phyloP scores from a whole-genome alignment of 345 rosid genomes.

The Eucalyptus pauciflora region DNA sequence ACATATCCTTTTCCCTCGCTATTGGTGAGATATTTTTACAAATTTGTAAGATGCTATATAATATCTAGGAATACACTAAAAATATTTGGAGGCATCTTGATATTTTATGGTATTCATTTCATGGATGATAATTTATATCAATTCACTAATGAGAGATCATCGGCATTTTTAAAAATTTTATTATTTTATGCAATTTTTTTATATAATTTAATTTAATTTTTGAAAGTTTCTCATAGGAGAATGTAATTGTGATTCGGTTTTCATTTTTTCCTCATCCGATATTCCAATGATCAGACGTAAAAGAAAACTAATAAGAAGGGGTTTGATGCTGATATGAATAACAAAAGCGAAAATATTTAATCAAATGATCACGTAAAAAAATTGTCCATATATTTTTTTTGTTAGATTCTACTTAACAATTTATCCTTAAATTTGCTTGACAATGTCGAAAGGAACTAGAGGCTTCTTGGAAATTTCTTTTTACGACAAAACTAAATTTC shows the following conservation, averaged over 20 bases:
- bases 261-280: not conserved
- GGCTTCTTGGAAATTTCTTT: not conserved
- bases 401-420: not conserved
- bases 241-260: not conserved
- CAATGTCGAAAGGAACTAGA: not conserved
- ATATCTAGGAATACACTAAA: not conserved
- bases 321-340: not conserved
- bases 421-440: not conserved
- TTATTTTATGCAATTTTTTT: not conserved
- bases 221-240: not conserved
- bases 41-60: not conserved
- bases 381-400: not conserved
- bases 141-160: not conserved
- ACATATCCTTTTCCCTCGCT: not conserved
- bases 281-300: not conserved
- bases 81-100: not conserved
- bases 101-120: not conserved
- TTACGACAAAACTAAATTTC: not conserved
- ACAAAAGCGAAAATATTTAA: not conserved
- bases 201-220: no score
- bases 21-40: not conserved
- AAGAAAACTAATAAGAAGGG: not conserved
- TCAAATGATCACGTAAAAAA: not conserved
- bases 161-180: accelerated
- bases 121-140: not conserved